Evolutionary conservation across 257 asterid species (phyloP).

Genomic region (Dorcoceras hygrometricum): DNA sequence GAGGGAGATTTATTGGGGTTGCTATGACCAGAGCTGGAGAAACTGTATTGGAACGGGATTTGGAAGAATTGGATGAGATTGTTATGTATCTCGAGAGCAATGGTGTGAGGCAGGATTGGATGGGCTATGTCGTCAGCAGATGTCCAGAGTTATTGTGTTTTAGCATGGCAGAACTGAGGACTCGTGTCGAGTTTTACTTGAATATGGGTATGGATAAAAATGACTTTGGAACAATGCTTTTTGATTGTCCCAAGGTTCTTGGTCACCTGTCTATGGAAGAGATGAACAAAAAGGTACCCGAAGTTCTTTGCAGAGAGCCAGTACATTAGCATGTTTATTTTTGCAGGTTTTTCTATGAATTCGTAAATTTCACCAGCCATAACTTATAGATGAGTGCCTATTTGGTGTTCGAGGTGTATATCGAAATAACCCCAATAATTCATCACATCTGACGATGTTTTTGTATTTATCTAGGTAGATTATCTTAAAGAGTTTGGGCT

Average conservation of each 20-base stretch:
- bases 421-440: not conserved
- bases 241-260: slow-evolving; percentile 82
- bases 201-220: slow-evolving; percentile 72
- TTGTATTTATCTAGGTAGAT: slow-evolving; percentile 47
- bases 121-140: slow-evolving; percentile 77
- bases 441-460: slow-evolving; percentile 7
- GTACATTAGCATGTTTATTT: not conserved
- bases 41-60: slow-evolving; percentile 43
- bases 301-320: not conserved
- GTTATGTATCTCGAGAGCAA: slow-evolving; percentile 58
- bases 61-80: slow-evolving; percentile 63
- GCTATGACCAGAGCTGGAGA: slow-evolving; percentile 57
- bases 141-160: slow-evolving; percentile 79
- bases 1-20: slow-evolving; percentile 83
- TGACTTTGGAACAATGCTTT: slow-evolving; percentile 95
- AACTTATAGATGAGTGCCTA: not conserved
- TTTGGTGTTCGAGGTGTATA: not conserved
- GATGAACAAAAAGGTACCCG: slow-evolving; percentile 82
- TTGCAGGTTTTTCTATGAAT: not conserved
- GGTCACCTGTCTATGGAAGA: slow-evolving; percentile 84
- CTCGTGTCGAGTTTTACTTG: slow-evolving; percentile 57
- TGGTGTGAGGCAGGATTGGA: slow-evolving; percentile 85
- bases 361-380: not conserved
- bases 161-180: slow-evolving; percentile 65
- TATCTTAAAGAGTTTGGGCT: slow-evolving; percentile 89